Evolutionary conservation across 2,329 filamentous ascomycete genomes (phyloP).

Genomic region (Orbilia blumenaviensis): DNA sequence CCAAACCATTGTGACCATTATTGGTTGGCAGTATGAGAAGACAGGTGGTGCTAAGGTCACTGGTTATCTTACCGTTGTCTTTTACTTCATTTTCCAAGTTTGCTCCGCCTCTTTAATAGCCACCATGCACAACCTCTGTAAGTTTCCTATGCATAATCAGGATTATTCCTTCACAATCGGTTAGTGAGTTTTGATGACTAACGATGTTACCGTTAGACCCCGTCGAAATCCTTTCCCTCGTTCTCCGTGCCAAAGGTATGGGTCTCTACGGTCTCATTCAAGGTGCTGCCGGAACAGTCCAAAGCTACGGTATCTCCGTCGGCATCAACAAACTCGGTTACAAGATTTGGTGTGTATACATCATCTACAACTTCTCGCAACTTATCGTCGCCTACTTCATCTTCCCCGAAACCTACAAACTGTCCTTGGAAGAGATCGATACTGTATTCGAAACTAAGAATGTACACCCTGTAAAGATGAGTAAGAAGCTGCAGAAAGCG

Average conservation of each 20-base stretch:
- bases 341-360: constrained; percentile 67
- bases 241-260: constrained; percentile 64
- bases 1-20: constrained; percentile 64
- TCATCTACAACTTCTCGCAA: constrained; percentile 65
- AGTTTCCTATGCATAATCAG: constrained; percentile 2
- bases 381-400: constrained; percentile 65
- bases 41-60: constrained; percentile 58
- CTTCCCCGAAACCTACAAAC: constrained; percentile 66
- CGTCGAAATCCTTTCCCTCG: constrained; percentile 63
- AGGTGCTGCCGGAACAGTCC: constrained; percentile 62
- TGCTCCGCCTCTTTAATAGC: constrained; percentile 64
- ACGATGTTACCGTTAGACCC: constrained; percentile 58
- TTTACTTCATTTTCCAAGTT: constrained; percentile 65
- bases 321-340: constrained; percentile 65
- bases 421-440: constrained; percentile 69
- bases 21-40: constrained; percentile 63
- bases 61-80: constrained; percentile 63
- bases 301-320: constrained; percentile 64
- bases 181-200: neutral
- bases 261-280: constrained; percentile 64
- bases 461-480: constrained; percentile 63
- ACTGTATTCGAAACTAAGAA: constrained; percentile 67
- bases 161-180: neutral
- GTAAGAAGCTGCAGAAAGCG: constrained; percentile 61
- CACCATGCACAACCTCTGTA: constrained; percentile 64